Conservation (phyloP, 257 asterid genomes). For the Asclepias syriaca region DNA sequence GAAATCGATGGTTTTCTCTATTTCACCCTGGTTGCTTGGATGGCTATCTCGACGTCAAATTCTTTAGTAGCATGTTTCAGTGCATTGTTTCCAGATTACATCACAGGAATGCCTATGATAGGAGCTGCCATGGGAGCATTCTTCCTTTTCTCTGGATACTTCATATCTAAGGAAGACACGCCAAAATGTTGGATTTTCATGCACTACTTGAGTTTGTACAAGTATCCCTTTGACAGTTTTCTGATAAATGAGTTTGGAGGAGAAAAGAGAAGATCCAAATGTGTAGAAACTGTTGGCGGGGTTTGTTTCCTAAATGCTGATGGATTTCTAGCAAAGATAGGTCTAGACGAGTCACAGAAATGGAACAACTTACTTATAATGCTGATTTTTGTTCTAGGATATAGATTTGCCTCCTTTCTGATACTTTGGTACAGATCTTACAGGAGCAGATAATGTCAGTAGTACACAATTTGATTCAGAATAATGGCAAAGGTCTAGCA, state of each 20-base stretch:
- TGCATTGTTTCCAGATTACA: constrained; percentile 54
- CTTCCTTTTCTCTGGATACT: constrained; percentile 80
- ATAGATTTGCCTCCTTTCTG: constrained; percentile 47
- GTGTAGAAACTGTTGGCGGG: constrained; percentile 42
- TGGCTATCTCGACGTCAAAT: constrained; percentile 52
- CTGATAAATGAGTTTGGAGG: constrained; percentile 79
- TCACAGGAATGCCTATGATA: constrained; percentile 56
- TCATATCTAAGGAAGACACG: constrained; percentile 49
- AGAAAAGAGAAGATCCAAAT: constrained; percentile 36
- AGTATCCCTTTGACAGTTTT: constrained; percentile 76
- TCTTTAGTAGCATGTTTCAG: constrained; percentile 70
- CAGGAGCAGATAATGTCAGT: constrained; percentile 25
- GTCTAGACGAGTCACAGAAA: constrained; percentile 52
- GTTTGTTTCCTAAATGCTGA: constrained; percentile 51
- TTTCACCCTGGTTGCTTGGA: constrained; percentile 57
- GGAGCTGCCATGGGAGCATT: constrained; percentile 55
- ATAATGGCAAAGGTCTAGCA: neutral
- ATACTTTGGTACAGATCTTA: constrained; percentile 46
- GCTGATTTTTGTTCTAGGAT: constrained; percentile 50
- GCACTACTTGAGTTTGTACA: constrained; percentile 65
- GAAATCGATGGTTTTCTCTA: constrained; percentile 39
- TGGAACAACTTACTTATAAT: constrained; percentile 55
- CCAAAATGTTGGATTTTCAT: constrained; percentile 61
- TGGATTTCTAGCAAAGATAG: constrained; percentile 42
- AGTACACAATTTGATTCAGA: neutral